Evolutionary conservation across 2,329 filamentous ascomycete genomes (phyloP).

Genomic region (Penicillium sp.): DNA sequence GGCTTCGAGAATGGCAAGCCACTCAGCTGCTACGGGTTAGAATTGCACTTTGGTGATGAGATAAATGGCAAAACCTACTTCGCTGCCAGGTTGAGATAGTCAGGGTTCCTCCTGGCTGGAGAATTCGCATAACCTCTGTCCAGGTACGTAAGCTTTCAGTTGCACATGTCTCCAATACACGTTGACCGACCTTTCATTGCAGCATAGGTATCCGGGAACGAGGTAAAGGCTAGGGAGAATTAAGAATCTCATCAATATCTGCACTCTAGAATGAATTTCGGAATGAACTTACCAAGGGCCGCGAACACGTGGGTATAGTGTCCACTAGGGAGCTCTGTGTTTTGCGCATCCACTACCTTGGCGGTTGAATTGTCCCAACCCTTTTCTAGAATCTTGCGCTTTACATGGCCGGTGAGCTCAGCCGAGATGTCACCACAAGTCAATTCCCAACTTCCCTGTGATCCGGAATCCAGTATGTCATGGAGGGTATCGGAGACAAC

Average conservation of each 20-base stretch:
- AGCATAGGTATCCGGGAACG: not conserved
- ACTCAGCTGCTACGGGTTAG: not conserved
- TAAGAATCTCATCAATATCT: too few species aligned
- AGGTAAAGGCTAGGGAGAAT: not conserved
- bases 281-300: not conserved
- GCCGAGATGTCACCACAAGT: not conserved
- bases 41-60: not conserved
- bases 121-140: not conserved
- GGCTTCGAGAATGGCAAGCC: not conserved
- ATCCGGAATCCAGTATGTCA: not conserved
- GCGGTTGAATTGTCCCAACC: not conserved
- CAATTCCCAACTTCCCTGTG: not conserved
- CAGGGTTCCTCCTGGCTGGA: not conserved
- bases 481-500: not conserved
- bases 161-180: not conserved
- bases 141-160: not conserved
- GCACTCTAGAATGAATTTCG: too few species aligned
- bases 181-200: not conserved
- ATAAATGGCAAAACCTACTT: not conserved
- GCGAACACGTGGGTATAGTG: not conserved
- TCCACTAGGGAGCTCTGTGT: not conserved
- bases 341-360: not conserved
- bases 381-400: not conserved
- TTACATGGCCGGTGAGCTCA: not conserved
- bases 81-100: not conserved